These are phyloP conservation scores for Boletus holoroseus DNA, from an alignment of 1,284 basidiomycete species.

Conservation along the genomic window DNA sequence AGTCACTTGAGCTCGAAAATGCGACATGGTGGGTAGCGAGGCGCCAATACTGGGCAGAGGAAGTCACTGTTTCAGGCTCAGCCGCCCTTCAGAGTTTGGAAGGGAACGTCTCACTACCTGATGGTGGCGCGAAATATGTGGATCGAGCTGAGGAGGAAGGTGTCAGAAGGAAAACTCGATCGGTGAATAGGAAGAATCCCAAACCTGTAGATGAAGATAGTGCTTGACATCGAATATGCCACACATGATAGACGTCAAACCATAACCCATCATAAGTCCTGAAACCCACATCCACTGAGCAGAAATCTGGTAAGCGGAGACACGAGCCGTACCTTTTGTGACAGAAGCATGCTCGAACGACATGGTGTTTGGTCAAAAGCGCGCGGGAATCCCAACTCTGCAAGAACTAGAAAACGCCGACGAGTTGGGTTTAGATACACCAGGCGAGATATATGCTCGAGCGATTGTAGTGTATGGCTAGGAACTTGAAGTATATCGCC, in stretches of 20 bases:
- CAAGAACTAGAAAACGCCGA: neutral
- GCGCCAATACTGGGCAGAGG: slow-evolving; percentile 71
- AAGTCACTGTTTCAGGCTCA: slow-evolving; percentile 22
- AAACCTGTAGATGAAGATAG: slow-evolving; percentile 77
- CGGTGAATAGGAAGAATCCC: slow-evolving; percentile 9
- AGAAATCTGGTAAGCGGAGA: neutral
- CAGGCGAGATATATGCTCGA: neutral
- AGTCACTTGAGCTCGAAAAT: slow-evolving; percentile 80
- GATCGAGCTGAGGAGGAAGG: slow-evolving; percentile 45
- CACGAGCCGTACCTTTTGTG: slow-evolving; percentile 57
- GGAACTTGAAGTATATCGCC: neutral
- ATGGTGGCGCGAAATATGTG: slow-evolving; percentile 65
- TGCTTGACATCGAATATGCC: slow-evolving; percentile 84
- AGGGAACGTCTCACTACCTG: slow-evolving; percentile 42
- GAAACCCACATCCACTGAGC: slow-evolving; percentile 1
- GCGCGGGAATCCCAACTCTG: neutral
- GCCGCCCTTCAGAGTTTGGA: slow-evolving; percentile 12
- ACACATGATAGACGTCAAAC: slow-evolving; percentile 62
- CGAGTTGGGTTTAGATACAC: neutral
- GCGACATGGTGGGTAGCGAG: slow-evolving; percentile 70
- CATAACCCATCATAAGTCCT: slow-evolving; percentile 75
- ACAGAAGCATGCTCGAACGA: slow-evolving; percentile 76
- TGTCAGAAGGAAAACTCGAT: slow-evolving; percentile 14
- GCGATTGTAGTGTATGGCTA: neutral
- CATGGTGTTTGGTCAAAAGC: slow-evolving; percentile 38